phyloP scores from a whole-genome alignment of 306 rosid species.

The Citrullus mucosospermus region DNA sequence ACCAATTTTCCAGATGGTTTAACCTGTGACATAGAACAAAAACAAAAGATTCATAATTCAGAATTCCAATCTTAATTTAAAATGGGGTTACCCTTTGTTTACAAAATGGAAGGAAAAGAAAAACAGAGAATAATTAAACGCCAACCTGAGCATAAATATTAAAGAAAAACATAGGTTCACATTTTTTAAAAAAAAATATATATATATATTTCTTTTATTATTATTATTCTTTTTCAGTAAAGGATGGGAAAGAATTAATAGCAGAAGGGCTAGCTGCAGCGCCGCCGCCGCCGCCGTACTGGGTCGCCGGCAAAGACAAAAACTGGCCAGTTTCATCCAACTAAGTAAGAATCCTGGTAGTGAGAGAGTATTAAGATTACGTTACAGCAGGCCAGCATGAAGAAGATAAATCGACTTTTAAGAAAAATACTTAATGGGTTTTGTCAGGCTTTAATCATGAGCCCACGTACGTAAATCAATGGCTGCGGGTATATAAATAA shows the following conservation, averaged over 20 bases:
- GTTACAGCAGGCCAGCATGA: neutral
- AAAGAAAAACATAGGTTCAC: too few species aligned
- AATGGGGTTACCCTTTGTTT: too few species aligned
- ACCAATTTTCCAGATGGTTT: neutral
- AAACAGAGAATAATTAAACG: too few species aligned
- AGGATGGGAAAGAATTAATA: too few species aligned
- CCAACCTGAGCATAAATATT: too few species aligned
- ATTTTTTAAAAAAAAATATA: too few species aligned
- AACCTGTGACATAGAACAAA: neutral
- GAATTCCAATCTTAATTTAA: too few species aligned
- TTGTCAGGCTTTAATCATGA: neutral
- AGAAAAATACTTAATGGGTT: neutral
- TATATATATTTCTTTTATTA: too few species aligned
- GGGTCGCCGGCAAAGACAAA: neutral
- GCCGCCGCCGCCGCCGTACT: neutral
- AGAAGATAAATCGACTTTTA: neutral
- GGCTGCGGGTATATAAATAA: neutral
- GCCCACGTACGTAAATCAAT: neutral
- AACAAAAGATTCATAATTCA: neutral
- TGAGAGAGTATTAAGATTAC: neutral
- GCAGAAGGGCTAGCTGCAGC: neutral
- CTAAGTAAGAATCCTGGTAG: neutral
- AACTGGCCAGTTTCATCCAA: neutral
- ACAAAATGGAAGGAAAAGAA: neutral
- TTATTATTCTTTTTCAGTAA: too few species aligned